Evolutionary conservation across 2,329 filamentous ascomycete species (phyloP).

Genomic region (Fusarium albosuccineum): DNA sequence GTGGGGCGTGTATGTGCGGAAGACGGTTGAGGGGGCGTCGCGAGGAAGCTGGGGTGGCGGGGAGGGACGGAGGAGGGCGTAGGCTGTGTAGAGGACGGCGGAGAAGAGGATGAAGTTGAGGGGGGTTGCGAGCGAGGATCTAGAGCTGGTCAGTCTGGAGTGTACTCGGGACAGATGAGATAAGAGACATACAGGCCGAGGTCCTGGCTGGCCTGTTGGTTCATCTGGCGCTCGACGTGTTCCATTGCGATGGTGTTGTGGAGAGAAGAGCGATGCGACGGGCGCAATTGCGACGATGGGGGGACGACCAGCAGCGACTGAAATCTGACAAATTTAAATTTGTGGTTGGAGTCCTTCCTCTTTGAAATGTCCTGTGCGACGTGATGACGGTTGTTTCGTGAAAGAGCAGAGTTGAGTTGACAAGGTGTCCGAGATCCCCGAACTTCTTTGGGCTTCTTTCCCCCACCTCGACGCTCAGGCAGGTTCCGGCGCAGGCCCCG

Average conservation of each 20-base stretch:
- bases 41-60: slow-evolving; percentile 62
- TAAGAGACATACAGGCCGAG: slow-evolving; percentile 51
- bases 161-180: not conserved
- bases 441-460: slow-evolving; percentile 32
- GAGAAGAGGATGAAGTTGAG: slow-evolving; percentile 72
- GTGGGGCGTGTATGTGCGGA: slow-evolving; percentile 78
- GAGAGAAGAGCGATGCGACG: slow-evolving; percentile 3
- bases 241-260: slow-evolving; percentile 59
- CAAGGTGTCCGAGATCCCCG: slow-evolving; percentile 29
- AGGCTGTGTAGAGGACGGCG: slow-evolving; percentile 70
- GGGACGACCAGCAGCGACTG: not conserved
- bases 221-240: slow-evolving; percentile 68
- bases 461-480: slow-evolving; percentile 22
- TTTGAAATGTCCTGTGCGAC: not conserved
- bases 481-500: slow-evolving; percentile 21
- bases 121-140: slow-evolving; percentile 66
- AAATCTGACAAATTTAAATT: not conserved
- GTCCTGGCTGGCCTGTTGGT: slow-evolving; percentile 64
- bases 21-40: slow-evolving; percentile 70
- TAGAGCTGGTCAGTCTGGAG: slow-evolving; percentile 37
- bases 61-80: slow-evolving; percentile 65
- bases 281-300: not conserved
- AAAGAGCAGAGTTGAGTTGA: not conserved
- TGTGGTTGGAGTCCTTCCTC: not conserved
- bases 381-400: slow-evolving; percentile 6